Percentiles rank a stretch among this genome's conserved stretches.
Conservation (phyloP, 768 basidiomycete species). For the Suillus bovinus region DNA sequence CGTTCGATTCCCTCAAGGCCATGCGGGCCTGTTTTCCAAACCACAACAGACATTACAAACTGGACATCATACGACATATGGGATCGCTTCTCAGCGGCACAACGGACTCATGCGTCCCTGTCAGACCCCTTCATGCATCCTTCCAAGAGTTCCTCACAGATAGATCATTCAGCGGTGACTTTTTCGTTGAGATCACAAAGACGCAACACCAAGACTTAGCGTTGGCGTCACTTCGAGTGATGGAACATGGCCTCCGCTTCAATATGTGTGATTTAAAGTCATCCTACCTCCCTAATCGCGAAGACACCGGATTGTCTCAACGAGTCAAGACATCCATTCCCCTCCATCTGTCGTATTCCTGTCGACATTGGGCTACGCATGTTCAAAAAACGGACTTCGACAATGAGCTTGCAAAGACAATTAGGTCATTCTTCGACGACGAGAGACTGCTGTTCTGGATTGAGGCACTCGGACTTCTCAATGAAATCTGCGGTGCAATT, state of each 20-base stretch:
- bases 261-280: constrained; percentile 36
- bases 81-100: not conserved
- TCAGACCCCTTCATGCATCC: constrained; percentile 27
- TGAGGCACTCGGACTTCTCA: no score
- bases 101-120: not conserved
- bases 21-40: not conserved
- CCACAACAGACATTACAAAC: no score
- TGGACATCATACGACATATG: not conserved
- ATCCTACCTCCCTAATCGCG: constrained; percentile 30
- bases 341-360: not conserved
- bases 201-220: not conserved
- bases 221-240: constrained; percentile 21
- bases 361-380: not conserved
- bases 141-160: constrained; percentile 28
- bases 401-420: not conserved
- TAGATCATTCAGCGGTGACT: constrained; percentile 13
- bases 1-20: not conserved
- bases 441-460: not conserved
- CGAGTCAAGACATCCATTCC: not conserved
- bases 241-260: constrained; percentile 34
- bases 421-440: not conserved
- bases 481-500: no score
- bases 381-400: not conserved
- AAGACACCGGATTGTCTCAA: constrained; percentile 14
- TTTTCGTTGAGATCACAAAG: constrained; percentile 11